Percentiles rank a stretch among this genome's conserved stretches.
These are phyloP conservation scores for Tetrahymena elliotti DNA, from an alignment of 73 alveolate genomes.

Conservation along the genomic window DNA sequence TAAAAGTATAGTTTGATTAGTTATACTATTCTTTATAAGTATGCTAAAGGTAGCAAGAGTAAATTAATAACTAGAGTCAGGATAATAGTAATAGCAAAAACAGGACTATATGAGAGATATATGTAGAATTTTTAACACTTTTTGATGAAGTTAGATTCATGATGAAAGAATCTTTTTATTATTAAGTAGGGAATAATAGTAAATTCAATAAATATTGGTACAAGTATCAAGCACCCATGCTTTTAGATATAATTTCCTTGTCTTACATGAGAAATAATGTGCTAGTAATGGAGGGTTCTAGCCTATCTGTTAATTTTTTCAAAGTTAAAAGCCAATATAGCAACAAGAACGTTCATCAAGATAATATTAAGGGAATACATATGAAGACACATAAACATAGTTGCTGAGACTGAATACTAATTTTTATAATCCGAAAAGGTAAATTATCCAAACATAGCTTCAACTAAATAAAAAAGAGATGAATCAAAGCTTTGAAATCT, in stretches of 20 bases:
- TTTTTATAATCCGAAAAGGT: background rate
- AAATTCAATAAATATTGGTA: background rate
- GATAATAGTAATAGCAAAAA: background rate
- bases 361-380: background rate
- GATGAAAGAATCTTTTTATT: background rate
- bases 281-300: background rate
- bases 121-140: background rate
- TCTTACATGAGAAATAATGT: background rate
- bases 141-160: background rate
- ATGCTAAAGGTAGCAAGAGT: background rate
- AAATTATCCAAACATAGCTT: background rate
- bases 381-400: background rate
- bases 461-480: background rate
- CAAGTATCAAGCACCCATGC: background rate
- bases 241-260: background rate
- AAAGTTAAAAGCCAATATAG: background rate
- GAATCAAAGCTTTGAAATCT: background rate
- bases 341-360: background rate
- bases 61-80: background rate
- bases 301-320: background rate
- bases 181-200: background rate
- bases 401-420: background rate
- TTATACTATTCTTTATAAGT: background rate
- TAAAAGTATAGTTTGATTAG: background rate
- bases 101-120: background rate